phyloP scores from a whole-genome alignment of 768 basidiomycete species.

The Mycena olivaceomarginata region DNA sequence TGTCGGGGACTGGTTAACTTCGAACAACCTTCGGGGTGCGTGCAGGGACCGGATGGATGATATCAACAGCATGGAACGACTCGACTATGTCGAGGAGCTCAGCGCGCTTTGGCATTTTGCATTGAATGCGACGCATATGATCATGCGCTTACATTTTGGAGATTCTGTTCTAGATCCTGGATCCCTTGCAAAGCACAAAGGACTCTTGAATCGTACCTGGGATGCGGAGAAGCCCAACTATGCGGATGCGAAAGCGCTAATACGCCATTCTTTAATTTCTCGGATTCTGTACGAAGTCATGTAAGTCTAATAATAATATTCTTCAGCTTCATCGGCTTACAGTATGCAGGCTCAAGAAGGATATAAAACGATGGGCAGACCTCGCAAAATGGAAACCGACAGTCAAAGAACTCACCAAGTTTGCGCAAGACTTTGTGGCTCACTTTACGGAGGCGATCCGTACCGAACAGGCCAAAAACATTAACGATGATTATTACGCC shows the following conservation, averaged over 20 bases:
- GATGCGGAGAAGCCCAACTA: conserved; percentile 53
- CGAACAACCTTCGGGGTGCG: conserved; percentile 49
- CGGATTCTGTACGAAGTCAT: conserved; percentile 42
- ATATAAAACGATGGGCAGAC: conserved; percentile 30
- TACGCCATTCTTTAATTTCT: conserved; percentile 44
- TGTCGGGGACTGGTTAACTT: conserved; percentile 56
- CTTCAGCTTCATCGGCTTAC: too few relatives aligned
- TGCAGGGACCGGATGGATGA: conserved; percentile 48
- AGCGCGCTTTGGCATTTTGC: conserved; percentile 52
- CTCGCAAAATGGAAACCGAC: conserved; percentile 37
- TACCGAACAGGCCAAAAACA: conserved; percentile 15
- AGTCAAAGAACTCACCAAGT: conserved; percentile 16
- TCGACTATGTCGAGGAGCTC: conserved; percentile 49
- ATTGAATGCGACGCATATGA: conserved; percentile 48
- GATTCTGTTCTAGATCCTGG: conserved; percentile 48
- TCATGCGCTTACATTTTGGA: conserved; percentile 51
- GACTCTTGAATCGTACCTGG: conserved; percentile 49
- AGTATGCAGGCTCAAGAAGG: conserved; percentile 34
- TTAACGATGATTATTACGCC: conserved; percentile 35
- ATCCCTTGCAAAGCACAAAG: conserved; percentile 51
- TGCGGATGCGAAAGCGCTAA: conserved; percentile 44
- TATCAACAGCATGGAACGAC: conserved; percentile 46
- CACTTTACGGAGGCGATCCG: conserved; percentile 19
- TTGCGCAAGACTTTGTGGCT: conserved; percentile 26
- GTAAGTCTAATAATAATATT: conserved; percentile 35